These are phyloP conservation scores for Zymoseptoria ardabiliae DNA, from an alignment of 2,329 filamentous ascomycete species.

Conservation along the genomic window DNA sequence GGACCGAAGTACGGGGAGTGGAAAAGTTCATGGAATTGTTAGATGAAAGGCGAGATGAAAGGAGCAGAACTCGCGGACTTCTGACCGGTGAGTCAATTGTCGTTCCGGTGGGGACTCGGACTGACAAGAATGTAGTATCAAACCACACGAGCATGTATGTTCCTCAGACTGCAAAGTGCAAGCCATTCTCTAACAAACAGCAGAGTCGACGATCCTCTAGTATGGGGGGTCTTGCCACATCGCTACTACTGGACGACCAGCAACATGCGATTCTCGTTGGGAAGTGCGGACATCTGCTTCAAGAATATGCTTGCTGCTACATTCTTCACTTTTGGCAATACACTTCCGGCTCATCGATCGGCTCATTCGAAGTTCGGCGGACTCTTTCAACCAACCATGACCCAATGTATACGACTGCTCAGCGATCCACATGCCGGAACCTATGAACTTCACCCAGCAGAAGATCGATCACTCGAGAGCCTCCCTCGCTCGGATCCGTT, in stretches of 20 bases:
- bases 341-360: slow-evolving; percentile 77
- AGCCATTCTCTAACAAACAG: slow-evolving; percentile 4
- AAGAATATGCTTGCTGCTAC: slow-evolving; percentile 62
- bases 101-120: neutral
- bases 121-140: slow-evolving; percentile 51
- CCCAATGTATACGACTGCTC: slow-evolving; percentile 75
- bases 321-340: slow-evolving; percentile 87
- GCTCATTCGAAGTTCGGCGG: slow-evolving; percentile 74
- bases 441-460: slow-evolving; percentile 11
- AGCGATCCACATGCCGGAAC: slow-evolving; percentile 42
- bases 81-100: slow-evolving; percentile 59
- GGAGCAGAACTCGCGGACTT: slow-evolving; percentile 64
- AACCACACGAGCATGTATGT: slow-evolving; percentile 87
- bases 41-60: slow-evolving; percentile 62
- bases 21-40: slow-evolving; percentile 67
- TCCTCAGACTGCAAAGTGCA: slow-evolving; percentile 11
- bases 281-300: slow-evolving; percentile 93
- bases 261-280: slow-evolving; percentile 81
- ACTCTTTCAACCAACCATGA: slow-evolving; percentile 81
- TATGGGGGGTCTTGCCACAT: slow-evolving; percentile 83
- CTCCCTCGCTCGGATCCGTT: slow-evolving; percentile 46
- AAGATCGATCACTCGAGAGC: slow-evolving; percentile 1
- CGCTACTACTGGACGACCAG: slow-evolving; percentile 62
- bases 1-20: slow-evolving; percentile 68
- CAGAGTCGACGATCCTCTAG: slow-evolving; percentile 86